Base-by-base conservation (phyloP, 192 early-diverging fungal genomes). In the Linnemannia schmuckeri region DNA sequence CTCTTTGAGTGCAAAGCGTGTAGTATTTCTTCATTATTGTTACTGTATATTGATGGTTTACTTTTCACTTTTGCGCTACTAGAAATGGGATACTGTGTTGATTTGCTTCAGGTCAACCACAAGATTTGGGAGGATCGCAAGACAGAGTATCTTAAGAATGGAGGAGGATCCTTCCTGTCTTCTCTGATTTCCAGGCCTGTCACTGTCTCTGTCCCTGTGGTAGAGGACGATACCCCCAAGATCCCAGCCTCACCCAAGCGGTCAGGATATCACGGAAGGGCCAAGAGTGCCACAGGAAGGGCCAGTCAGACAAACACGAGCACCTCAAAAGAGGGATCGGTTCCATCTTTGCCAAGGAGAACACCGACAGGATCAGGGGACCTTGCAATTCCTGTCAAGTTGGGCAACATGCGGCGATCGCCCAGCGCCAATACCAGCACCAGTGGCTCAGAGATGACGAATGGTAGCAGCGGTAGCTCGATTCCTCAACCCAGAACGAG, bases 41-140 rank as follows among this genome's bases (percentile, higher is more conserved):
- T 41, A 12, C 20, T 40, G 40, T 72, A 72, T 7, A 40, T 9
- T 72, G 4, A 72, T 54, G 4, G 49, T 37, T 30, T 49, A 18
- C 17, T 55, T 13, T 55, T 55, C 40, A 70, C 24, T n/a, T 35
- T 63, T 61, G 27, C 61, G 9, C 44, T 2, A 35, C 35, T 84
- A 89, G 88, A 90, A 80, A 82, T 90, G 82, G 70, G 47, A 63
- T 90, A 86, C 47, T 88, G 82, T 68, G 71, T 90, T 46, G 72
- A 76, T n/a, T 74, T 71, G 40, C 79, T 90, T 30, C 70, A 88
- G 49, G 71, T 75, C 76, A 90, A 90, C 73, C 77, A 78, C 76
- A 77, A 78, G 55, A 79, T 79, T 17, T 90, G 89, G 89, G 49
- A 80, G 44, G 80, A 88, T 3, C 72, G 82, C 17, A 90, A 88